Evolutionary conservation across 257 asterid species (phyloP).

Genomic region (Scutellaria baicalensis): DNA sequence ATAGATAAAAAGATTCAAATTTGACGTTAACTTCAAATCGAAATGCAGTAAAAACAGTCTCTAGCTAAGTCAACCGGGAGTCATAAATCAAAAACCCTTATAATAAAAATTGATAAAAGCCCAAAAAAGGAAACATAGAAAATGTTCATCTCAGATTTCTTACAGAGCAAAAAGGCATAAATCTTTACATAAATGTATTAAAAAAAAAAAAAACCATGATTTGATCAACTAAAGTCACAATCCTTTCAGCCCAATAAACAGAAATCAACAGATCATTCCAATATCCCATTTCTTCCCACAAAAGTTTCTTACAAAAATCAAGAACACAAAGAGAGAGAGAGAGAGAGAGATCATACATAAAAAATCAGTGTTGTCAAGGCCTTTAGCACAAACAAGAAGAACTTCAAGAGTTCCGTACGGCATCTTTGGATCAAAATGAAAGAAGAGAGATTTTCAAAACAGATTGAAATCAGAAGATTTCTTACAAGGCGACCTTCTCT

Average conservation of each 20-base stretch:
- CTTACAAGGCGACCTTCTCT: not conserved
- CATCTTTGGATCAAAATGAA: constrained; percentile 33
- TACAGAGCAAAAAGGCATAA: not conserved
- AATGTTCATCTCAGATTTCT: not conserved
- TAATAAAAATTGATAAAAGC: not conserved
- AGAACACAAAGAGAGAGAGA: not conserved
- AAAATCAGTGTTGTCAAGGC: constrained; percentile 52
- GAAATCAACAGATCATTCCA: not conserved
- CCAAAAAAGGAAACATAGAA: not conserved
- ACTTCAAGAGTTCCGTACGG: constrained; percentile 76
- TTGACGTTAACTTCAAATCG: not conserved
- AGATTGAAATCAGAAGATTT: not conserved
- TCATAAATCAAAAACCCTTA: not conserved
- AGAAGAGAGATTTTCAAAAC: not conserved
- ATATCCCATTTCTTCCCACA: not conserved
- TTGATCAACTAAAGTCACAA: not conserved
- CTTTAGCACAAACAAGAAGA: constrained; percentile 65
- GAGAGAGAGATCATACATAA: constrained; percentile 30
- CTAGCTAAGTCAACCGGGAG: constrained; percentile 6
- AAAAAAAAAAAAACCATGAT: not conserved
- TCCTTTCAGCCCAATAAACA: not conserved
- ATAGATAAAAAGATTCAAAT: not conserved
- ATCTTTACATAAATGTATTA: not conserved
- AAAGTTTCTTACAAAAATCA: no score
- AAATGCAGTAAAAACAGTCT: not conserved